Conservation (phyloP, 345 rosid species). For the Salix udensis region DNA sequence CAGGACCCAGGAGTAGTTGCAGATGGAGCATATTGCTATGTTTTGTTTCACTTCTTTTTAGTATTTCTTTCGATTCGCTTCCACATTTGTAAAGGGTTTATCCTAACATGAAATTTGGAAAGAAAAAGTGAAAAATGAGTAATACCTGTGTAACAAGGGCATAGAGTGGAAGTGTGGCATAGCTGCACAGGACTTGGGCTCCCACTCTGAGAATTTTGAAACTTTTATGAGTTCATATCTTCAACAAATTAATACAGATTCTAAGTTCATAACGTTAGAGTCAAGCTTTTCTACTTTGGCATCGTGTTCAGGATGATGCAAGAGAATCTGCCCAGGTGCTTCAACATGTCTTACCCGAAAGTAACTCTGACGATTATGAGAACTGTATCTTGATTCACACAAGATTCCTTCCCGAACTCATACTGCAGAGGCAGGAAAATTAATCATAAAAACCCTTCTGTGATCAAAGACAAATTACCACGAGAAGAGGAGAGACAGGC, state of each 20-base stretch:
- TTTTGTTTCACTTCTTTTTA: no score
- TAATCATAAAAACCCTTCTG: not conserved
- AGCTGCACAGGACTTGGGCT: slow-evolving; percentile 79
- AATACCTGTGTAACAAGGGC: slow-evolving; percentile 96
- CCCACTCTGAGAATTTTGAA: slow-evolving; percentile 44
- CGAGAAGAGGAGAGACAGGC: not conserved
- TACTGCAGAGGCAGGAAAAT: slow-evolving; percentile 47
- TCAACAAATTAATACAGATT: not conserved
- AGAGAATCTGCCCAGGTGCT: no score
- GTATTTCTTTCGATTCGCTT: not conserved
- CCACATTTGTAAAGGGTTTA: not conserved
- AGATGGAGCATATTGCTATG: no score
- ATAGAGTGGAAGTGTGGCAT: slow-evolving; percentile 90
- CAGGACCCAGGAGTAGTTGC: not conserved
- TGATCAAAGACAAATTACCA: slow-evolving; percentile 1
- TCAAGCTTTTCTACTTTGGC: no score
- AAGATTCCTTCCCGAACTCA: slow-evolving; percentile 82
- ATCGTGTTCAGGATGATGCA: no score
- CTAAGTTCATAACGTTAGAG: not conserved
- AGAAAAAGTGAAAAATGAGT: not conserved
- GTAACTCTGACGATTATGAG: slow-evolving; percentile 43
- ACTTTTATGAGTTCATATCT: not conserved
- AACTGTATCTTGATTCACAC: slow-evolving; percentile 56
- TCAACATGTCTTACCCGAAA: slow-evolving; percentile 55
- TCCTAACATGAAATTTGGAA: not conserved